Base-by-base conservation (phyloP, 331 rosid species). In the Dryas integrifolia region DNA sequence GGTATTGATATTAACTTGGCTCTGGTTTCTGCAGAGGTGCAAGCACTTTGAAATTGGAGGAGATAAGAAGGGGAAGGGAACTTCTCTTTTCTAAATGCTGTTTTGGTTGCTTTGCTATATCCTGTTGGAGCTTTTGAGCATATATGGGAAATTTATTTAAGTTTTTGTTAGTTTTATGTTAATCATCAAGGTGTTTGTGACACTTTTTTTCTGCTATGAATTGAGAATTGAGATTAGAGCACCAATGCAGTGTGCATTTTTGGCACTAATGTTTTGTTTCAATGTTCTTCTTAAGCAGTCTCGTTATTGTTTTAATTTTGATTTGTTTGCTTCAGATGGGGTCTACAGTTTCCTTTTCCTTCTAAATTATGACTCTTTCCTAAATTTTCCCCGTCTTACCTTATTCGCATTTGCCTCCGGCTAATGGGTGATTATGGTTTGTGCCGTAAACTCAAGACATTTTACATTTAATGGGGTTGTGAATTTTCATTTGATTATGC, bases 21-120 rank as follows among this genome's bases (percentile, higher is more conserved):
- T 9, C 45, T 68, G 0, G 73, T 59, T 75, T 69, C 0, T 85
- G 85, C 89, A 89, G 97, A 85, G 97, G 85, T 90, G 97, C 88
- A 88, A 90, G 79, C 97, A 90, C 72, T 90, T 90, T 70, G 94
- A 90, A 79, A 90, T 90, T 21, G 97, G 97, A 30, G 97, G 97
- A 67, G 97, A 90, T 76, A 90, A 90, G 84, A 90, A 90, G 80
- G 94, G 97, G 4, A 90, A 90, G 79, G 97, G 97, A 72, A 88
- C 97, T 15, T 90, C 97, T 15, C 90, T 90, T 24, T 90, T 90
- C 71, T 90, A 83, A 67, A 66, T 62, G 66, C 72, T 56, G 49
- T 10, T 64, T 65, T 65, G 75, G 41, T 9, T 43, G 51, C 65
- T 12, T 5, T 50, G 13, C 24, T 21, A 6, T 70, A 6, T 70